Evolutionary conservation across 441 rosid genomes (phyloP).

Genomic region (Daphne laureola): DNA sequence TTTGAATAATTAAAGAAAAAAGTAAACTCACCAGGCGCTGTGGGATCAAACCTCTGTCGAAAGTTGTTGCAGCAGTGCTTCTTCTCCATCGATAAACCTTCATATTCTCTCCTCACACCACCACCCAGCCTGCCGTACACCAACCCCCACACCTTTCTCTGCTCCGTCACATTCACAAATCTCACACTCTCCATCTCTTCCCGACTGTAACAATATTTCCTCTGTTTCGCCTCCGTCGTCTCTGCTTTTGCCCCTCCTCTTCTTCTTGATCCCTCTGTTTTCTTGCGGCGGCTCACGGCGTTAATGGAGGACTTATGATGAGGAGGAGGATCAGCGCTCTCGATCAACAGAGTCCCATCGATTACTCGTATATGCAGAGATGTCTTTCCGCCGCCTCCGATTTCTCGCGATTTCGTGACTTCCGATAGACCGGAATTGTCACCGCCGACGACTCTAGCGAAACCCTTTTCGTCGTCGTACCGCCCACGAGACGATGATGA

Average conservation of each 20-base stretch:
- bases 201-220: conserved; percentile 42
- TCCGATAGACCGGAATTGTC: conserved; percentile 24
- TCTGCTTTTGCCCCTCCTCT: conserved; percentile 30
- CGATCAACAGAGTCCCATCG: conserved; percentile 65
- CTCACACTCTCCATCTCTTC: conserved; percentile 65
- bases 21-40: too few species aligned
- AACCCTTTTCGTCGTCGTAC: too few species aligned
- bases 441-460: too few species aligned
- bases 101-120: conserved; percentile 43
- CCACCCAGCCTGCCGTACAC: conserved; percentile 44
- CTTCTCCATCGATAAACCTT: conserved; percentile 33
- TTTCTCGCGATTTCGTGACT: conserved; percentile 48
- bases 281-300: conserved; percentile 24
- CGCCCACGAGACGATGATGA: background rate
- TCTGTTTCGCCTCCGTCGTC: conserved; percentile 21
- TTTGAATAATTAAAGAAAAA: too few species aligned
- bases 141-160: conserved; percentile 50
- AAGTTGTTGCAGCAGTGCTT: conserved; percentile 27
- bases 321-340: conserved; percentile 22
- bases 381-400: conserved; percentile 38
- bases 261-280: conserved; percentile 28
- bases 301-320: too few species aligned
- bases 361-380: conserved; percentile 49
- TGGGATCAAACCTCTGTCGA: conserved; percentile 22
- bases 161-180: conserved; percentile 45